Conservation (phyloP, 2,329 filamentous ascomycete genomes). For the Cladosporium velox region DNA sequence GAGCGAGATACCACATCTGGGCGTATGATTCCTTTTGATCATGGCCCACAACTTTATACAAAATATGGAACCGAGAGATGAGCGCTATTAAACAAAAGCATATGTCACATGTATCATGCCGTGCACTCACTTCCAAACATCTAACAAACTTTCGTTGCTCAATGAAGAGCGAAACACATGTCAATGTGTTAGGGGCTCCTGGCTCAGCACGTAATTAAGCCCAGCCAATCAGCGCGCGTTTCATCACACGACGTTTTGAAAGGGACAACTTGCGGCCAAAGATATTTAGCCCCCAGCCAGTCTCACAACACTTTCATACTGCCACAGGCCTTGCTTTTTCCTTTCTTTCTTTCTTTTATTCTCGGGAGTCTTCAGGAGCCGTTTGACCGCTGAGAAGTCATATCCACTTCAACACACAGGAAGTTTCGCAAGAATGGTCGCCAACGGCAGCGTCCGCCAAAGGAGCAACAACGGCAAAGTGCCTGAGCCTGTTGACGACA, state of each 20-base stretch:
- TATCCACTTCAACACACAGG: background rate
- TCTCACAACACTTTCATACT: background rate
- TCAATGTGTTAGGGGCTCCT: background rate
- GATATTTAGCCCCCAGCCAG: background rate
- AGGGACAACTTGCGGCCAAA: conserved; percentile 14
- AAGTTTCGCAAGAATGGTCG: conserved; percentile 21
- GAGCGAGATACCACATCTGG: conserved; percentile 16
- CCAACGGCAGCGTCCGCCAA: conserved; percentile 32
- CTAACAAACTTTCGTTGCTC: background rate
- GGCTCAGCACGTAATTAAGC: conserved; percentile 13
- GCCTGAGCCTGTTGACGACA: conserved; percentile 25
- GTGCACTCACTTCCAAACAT: background rate
- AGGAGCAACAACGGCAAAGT: conserved; percentile 31
- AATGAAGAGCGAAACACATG: background rate
- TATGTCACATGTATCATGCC: background rate
- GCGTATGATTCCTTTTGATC: background rate
- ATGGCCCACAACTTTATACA: conserved; percentile 12
- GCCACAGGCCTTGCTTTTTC: background rate
- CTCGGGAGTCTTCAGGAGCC: background rate
- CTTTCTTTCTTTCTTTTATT: background rate
- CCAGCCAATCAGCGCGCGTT: conserved; percentile 7
- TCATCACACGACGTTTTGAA: conserved; percentile 5
- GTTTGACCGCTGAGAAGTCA: background rate
- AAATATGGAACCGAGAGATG: background rate
- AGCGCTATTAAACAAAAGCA: background rate